Percentiles rank a stretch among this genome's conserved stretches.
phyloP scores from a whole-genome alignment of 768 basidiomycete species.

The Butyriboletus loyo region DNA sequence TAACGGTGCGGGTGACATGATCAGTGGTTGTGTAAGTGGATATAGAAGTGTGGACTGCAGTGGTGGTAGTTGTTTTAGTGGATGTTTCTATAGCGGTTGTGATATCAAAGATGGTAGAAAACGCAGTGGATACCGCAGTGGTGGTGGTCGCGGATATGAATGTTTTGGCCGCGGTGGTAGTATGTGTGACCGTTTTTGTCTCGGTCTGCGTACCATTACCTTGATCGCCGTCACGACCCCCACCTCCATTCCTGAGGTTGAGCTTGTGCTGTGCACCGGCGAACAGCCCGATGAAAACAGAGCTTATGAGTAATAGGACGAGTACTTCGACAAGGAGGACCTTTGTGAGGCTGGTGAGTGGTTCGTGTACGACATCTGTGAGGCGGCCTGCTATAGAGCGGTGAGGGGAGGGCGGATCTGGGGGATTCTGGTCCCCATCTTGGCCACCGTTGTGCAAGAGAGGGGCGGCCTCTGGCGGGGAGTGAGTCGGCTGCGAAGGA shows the following conservation, averaged over 20 bases:
- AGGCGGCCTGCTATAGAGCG: conserved; percentile 33
- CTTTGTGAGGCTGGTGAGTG: conserved; percentile 81
- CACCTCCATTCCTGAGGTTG: conserved; percentile 43
- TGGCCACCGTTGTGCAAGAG: conserved; percentile 52
- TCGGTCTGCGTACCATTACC: conserved; percentile 35
- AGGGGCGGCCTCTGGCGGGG: conserved; percentile 56
- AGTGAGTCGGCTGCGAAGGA: background rate
- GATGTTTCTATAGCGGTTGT: conserved; percentile 41
- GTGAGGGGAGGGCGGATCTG: conserved; percentile 37
- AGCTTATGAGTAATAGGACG: conserved; percentile 74
- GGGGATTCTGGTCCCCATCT: conserved; percentile 36
- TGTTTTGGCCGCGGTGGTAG: conserved; percentile 30
- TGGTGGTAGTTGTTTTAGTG: conserved; percentile 38
- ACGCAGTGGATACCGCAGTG: conserved; percentile 34
- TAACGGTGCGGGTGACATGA: conserved; percentile 39
- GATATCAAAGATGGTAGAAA: conserved; percentile 33
- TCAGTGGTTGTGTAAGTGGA: conserved; percentile 39
- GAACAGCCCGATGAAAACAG: conserved; percentile 91
- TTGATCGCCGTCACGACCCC: conserved; percentile 22
- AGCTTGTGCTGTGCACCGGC: conserved; percentile 84
- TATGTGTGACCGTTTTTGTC: conserved; percentile 33
- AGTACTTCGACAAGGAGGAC: conserved; percentile 74
- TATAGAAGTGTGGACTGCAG: conserved; percentile 35
- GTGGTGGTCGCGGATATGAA: conserved; percentile 29
- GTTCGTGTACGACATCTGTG: conserved; percentile 62